A percentile compares a stretch with the other conserved stretches of the same genome.
Evolutionary conservation across 768 basidiomycete genomes (phyloP).

Genomic region (Leccinellum luteum): DNA sequence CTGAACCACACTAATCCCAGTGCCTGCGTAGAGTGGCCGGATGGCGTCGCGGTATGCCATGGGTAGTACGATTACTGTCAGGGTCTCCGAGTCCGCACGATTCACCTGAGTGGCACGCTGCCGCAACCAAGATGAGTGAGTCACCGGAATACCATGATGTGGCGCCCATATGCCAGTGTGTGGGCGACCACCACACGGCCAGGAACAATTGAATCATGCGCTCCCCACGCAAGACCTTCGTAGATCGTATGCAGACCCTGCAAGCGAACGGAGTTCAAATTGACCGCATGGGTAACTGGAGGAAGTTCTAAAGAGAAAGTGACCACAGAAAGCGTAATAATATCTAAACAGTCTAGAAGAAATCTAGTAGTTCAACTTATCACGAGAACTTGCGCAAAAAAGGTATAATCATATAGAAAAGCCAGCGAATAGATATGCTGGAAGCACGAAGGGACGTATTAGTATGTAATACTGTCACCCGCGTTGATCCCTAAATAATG

Average conservation of each 20-base stretch:
- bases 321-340: slow-evolving; percentile 11
- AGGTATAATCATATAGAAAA: slow-evolving; percentile 40
- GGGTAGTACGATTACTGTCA: not conserved
- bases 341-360: slow-evolving; percentile 26
- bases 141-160: slow-evolving; percentile 3
- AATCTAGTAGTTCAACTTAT: slow-evolving; percentile 24
- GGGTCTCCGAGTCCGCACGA: not conserved
- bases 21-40: not conserved
- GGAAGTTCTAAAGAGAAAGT: slow-evolving; percentile 16
- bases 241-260: slow-evolving; percentile 9
- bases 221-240: slow-evolving; percentile 15
- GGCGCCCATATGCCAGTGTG: slow-evolving; percentile 1
- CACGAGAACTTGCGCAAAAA: slow-evolving; percentile 31
- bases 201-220: slow-evolving; percentile 1
- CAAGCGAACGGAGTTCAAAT: slow-evolving; percentile 11
- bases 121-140: not conserved
- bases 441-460: slow-evolving; percentile 15
- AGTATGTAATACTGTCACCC: slow-evolving; percentile 25
- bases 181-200: slow-evolving; percentile 5
- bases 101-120: not conserved
- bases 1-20: not conserved
- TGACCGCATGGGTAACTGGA: slow-evolving; percentile 7
- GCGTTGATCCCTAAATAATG: slow-evolving; percentile 26
- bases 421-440: slow-evolving; percentile 32
- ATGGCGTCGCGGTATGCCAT: not conserved